These are phyloP conservation scores for Alternaria triticina DNA, from an alignment of 2,329 filamentous ascomycete species.

Conservation along the genomic window DNA sequence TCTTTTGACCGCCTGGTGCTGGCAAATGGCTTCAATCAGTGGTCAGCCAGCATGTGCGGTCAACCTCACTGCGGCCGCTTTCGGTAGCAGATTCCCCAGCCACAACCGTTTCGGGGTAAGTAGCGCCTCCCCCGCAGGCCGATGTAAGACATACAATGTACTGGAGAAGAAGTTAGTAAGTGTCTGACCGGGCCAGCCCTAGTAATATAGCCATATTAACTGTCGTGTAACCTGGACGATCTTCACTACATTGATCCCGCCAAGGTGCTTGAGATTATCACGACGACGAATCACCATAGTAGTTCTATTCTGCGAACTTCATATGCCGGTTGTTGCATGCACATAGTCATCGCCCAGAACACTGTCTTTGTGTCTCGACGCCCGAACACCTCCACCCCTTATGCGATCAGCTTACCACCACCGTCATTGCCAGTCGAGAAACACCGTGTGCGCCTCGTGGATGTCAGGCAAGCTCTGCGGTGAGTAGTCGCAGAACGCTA, in stretches of 20 bases:
- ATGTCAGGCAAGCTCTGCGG: not conserved
- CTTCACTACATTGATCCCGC: not conserved
- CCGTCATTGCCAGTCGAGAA: not conserved
- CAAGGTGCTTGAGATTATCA: not conserved
- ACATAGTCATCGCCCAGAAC: not conserved
- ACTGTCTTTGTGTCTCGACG: not conserved
- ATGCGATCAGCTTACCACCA: constrained; percentile 13
- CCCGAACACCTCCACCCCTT: not conserved
- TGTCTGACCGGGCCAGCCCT: not conserved
- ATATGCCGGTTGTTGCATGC: not conserved
- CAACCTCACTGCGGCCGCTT: not conserved
- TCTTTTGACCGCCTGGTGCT: not conserved
- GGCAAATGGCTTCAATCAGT: not conserved
- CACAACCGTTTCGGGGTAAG: not conserved
- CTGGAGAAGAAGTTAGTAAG: not conserved
- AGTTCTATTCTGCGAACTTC: not conserved
- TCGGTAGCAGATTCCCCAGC: not conserved
- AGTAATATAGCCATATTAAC: constrained; percentile 8
- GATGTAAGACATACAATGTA: not conserved
- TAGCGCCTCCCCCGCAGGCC: not conserved
- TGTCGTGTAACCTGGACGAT: constrained; percentile 9
- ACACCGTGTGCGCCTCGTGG: not conserved
- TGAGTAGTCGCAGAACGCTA: not conserved
- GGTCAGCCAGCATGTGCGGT: not conserved
- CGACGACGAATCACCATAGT: not conserved